Base-by-base conservation (phyloP, 2,329 filamentous ascomycete species). In the Xylaria sp. region DNA sequence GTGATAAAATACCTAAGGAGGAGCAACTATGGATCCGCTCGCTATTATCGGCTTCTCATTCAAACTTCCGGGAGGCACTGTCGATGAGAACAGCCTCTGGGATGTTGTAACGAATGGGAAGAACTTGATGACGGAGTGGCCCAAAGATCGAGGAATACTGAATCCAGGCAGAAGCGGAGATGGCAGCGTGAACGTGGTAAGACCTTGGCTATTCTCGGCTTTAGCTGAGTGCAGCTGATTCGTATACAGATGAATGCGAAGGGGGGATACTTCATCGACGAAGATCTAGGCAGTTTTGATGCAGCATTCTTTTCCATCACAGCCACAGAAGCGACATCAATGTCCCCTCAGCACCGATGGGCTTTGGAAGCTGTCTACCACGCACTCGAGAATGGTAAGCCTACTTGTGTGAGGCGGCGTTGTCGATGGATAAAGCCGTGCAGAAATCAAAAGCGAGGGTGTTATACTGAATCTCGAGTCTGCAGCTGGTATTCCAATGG, bases 341-440 rank as follows among this genome's bases (percentile, higher is more conserved):
- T 64, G 61, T 52, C 57, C 9, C 61, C 61, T 3, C 39, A 50
- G 25, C 50, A 50, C 2, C 23, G 61, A 1, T 50, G 15, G 18
- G 9, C 50, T 0, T 6, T 64, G 10, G 61, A 64, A 28, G 20
- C 34, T 1, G 9, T 44, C 0, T 64, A 64, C 28, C 41, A 13
- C 3, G 61, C 61, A 9, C 8, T 64, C 0, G 61, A 64, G 23
- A 64, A 57, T 51, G 31, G 59, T 62, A 28, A n/a, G n/a, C n/a
- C n/a, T n/a, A n/a, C n/a, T n/a, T n/a, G n/a, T n/a, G n/a, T n/a
- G n/a, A n/a, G n/a, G n/a, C n/a, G n/a, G n/a, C n/a, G n/a, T n/a
- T n/a, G n/a, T n/a, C n/a, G n/a, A n/a, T n/a, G n/a, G n/a, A n/a
- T n/a, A n/a, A n/a, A n/a, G n/a, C n/a, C n/a, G n/a, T n/a, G n/a